phyloP scores from a whole-genome alignment of 2,329 filamentous ascomycete species.

The Aspergillus latus region DNA sequence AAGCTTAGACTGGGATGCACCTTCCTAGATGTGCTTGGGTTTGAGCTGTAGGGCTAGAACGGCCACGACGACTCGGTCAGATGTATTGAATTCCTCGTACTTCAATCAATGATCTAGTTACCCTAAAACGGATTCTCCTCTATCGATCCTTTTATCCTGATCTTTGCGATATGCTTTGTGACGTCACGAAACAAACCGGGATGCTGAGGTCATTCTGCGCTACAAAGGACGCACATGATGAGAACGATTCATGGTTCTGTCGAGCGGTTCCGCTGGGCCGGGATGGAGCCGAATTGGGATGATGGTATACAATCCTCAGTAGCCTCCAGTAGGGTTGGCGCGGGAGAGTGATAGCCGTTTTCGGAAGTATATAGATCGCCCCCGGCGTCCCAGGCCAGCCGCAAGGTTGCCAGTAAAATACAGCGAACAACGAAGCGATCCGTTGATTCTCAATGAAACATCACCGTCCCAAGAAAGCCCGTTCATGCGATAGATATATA shows the following conservation, averaged over 20 bases:
- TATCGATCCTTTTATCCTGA: neutral
- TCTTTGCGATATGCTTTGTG: slow-evolving; percentile 17
- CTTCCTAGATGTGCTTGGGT: neutral
- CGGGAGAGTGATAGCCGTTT: neutral
- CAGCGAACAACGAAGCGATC: too few species aligned
- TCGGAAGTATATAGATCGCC: neutral
- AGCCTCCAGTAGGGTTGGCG: neutral
- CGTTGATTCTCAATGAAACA: too few species aligned
- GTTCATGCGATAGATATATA: slow-evolving; percentile 20
- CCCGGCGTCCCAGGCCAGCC: neutral
- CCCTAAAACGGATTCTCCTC: neutral
- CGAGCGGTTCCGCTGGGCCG: neutral
- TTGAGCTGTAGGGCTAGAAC: neutral
- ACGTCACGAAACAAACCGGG: slow-evolving; percentile 33
- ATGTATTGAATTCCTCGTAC: neutral
- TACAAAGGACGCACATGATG: slow-evolving; percentile 17
- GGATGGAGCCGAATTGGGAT: neutral
- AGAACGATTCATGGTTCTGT: neutral
- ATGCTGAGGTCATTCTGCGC: slow-evolving; percentile 30
- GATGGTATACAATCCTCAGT: neutral
- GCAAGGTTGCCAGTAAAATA: too few species aligned
- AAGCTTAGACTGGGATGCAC: slow-evolving; percentile 1
- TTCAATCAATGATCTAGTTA: neutral
- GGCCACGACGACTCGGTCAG: neutral
- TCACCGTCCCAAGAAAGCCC: too few species aligned